Conservation (phyloP, 2,329 filamentous ascomycete genomes). For the Stromatinia cepivora region DNA sequence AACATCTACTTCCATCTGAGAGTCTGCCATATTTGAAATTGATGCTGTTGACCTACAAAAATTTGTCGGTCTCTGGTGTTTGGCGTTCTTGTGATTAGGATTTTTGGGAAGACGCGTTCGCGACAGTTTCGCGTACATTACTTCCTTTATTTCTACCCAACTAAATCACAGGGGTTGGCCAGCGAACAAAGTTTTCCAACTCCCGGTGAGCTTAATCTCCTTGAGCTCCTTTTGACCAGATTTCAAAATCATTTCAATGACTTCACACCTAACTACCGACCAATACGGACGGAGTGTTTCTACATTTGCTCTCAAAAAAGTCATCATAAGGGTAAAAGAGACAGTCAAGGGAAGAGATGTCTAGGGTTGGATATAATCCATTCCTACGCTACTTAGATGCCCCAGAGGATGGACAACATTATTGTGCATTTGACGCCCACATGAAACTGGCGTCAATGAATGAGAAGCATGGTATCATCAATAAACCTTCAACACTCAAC, state of each 20-base stretch:
- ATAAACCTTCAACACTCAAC: constrained; percentile 9
- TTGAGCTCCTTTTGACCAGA: background rate
- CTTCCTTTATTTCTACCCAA: background rate
- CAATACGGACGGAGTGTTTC: background rate
- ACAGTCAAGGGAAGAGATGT: background rate
- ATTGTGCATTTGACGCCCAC: constrained; percentile 4
- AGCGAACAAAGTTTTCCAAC: background rate
- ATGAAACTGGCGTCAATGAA: constrained; percentile 8
- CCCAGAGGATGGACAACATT: background rate
- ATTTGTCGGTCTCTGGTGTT: background rate
- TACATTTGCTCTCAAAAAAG: background rate
- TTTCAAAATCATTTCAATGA: background rate
- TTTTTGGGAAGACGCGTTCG: constrained; percentile 18
- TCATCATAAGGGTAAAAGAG: background rate
- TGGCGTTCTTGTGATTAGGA: background rate
- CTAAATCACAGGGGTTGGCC: constrained; percentile 9
- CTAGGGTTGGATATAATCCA: background rate
- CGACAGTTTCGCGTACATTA: constrained; percentile 22
- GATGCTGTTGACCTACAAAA: background rate
- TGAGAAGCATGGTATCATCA: constrained; percentile 23
- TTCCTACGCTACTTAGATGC: background rate
- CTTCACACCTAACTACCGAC: background rate
- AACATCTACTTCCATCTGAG: constrained; percentile 38
- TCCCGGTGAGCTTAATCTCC: background rate
- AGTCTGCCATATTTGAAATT: constrained; percentile 41